Evolutionary conservation across 805 yeast species (phyloP), one percentile per base, ranked within the genome.

Genomic region (Cyberlindnera mrakii): DNA sequence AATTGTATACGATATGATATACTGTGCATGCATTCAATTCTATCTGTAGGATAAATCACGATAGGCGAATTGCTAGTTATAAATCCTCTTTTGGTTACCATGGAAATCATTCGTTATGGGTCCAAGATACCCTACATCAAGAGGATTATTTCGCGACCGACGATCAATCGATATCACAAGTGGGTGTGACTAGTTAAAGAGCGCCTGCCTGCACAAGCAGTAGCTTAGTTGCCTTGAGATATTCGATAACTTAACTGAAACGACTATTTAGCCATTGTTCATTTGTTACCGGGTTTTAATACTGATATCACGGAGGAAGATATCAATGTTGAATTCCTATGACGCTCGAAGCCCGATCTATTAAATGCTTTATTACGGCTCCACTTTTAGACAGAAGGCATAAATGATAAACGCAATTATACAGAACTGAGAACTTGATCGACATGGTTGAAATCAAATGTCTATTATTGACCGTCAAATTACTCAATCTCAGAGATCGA

Each of bases 371-470:
- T 6, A 13, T 53, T 9, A 47, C 43, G 38, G 40, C 53, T n/a
- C 50, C 55, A 3, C 18, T 48, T 5, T 14, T 47, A 8, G 47
- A 52, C 33, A 14, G 48, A n/a, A n/a, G n/a, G n/a, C n/a, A n/a
- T n/a, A n/a, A n/a, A n/a, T n/a, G n/a, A n/a, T n/a, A n/a, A n/a
- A n/a, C n/a, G n/a, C n/a, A n/a, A 38, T 42, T 7, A 43, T 53
- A 17, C 51, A 54, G 57, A 40, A 48, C 16, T 43, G 46, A 48
- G 38, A 53, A 53, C 30, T 46, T 51, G 38, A 19, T 50, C 4
- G 44, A 52, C 30, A 31, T 53, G 30, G 42, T 46, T 4, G 56
- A 50, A 15, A 37, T 33, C 11, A 53, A 53, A 31, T 35, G 42
- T 17, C 20, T 44, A 5, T 42, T 53, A 20, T 29, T 41, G 5